Percentiles rank a stretch among this genome's conserved stretches.
These are phyloP conservation scores for Rutstroemia sp. DNA, from an alignment of 2,329 filamentous ascomycete species.

Conservation along the genomic window DNA sequence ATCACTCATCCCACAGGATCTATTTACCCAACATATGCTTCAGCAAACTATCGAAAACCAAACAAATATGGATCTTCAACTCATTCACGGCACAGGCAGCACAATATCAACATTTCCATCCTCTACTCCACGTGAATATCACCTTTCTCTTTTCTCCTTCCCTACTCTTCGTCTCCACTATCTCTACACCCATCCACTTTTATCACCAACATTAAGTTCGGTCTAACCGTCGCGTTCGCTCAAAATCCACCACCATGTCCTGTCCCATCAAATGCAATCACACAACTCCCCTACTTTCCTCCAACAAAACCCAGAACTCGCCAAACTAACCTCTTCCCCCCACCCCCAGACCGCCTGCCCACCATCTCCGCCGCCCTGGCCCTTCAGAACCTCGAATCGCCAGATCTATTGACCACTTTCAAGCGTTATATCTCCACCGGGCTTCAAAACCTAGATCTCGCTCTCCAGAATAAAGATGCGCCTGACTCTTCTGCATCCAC, in stretches of 20 bases:
- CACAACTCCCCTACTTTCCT: background rate
- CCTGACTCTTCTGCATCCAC: background rate
- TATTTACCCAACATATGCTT: no score
- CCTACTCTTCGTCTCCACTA: background rate
- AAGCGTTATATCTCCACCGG: conserved; percentile 49
- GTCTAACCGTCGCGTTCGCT: background rate
- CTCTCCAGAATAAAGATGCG: conserved; percentile 32
- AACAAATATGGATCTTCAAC: conserved; percentile 47
- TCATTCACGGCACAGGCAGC: conserved; percentile 49
- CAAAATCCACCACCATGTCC: no score
- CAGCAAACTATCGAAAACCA: background rate
- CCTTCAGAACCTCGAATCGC: conserved; percentile 49
- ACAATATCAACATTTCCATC: conserved; percentile 45
- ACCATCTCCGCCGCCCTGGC: conserved; percentile 71
- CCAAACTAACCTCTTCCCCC: background rate
- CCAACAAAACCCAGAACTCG: conserved; percentile 4
- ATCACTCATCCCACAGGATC: conserved; percentile 1
- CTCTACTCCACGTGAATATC: conserved; percentile 21
- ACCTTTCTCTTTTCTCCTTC: background rate
- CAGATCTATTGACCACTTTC: conserved; percentile 27
- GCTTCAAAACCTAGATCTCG: conserved; percentile 44
- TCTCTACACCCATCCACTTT: background rate
- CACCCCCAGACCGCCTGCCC: conserved; percentile 58
- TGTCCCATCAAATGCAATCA: background rate
- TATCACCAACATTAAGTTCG: background rate